Evolutionary conservation across 2,329 filamentous ascomycete genomes (phyloP), one percentile per base, ranked within the genome.

Genomic region (Ceratocystiopsis sp.): DNA sequence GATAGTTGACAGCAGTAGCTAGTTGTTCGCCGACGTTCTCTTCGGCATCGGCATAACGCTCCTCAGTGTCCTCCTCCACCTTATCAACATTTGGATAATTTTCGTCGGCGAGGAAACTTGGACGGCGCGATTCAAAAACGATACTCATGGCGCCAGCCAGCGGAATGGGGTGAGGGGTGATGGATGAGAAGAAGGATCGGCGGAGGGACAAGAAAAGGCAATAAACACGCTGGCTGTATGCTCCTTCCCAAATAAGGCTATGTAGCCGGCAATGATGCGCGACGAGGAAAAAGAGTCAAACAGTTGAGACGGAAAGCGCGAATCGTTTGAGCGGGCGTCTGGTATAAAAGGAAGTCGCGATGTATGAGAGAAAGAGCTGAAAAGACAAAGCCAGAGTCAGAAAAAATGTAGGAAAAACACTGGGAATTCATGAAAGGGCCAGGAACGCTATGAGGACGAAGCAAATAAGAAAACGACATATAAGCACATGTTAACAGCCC

Each of bases 1-100:
- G 49, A 19, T 48, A 52, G 44, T 42, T 44, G 11, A 41, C 46
- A 3, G 42, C 50, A 10, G 45, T 47, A 2, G 47, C 47, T 13
- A 52, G 46, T 35, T 48, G 46, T 35, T 48, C 50, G 38, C 44
- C 45, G 15, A 51, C 46, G 17, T 42, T 43, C 32, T 45, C 45
- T 29, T 49, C 43, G 9, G 46, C 41, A 17, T 50, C 48, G 35
- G 46, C 48, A 19, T 43, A 50, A 9, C 44, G 44, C 19, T 45
- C 43, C 1, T 49, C 47, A 15, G 45, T 42, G 16, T 53, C 50
- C 35, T 53, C 50, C 35, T 43, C 43, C n/a, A 45, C 41, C 37
- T 51, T 45, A 41, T 51, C 51, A 37, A 53, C 52, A n/a, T 48
- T 46, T 16, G 49, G 49, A 19, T 53, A 53, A 40, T 43, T 47